Evolutionary conservation across 805 yeast species (phyloP), one percentile per base, ranked within the genome.

Genomic region (Hanseniaspora singularis): DNA sequence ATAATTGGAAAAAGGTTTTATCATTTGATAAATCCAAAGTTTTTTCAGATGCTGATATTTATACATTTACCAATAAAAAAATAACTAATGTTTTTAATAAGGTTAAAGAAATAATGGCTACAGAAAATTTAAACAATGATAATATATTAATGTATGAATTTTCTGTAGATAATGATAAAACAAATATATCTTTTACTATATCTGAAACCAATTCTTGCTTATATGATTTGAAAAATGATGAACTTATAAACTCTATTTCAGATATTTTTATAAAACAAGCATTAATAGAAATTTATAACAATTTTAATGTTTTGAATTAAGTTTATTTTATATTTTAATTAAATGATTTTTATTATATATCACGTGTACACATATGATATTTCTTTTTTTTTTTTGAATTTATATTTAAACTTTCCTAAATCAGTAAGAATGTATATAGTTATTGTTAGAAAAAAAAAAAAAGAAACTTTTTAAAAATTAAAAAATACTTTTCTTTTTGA

Each of bases 271-370:
- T 30, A 5, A 30, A 20, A 39, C 31, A 39, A 30, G 27, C n/a
- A 12, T 20, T 39, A n/a, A 20, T 18, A 39, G 42, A 28, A n/a
- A 39, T 39, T 16, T 18, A n/a, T 36, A 36, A 12, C 22, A 36
- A 23, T 36, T 19, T 36, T 23, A 36, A 7, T 18, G 11, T n/a
- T n/a, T n/a, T n/a, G n/a, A n/a, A n/a, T n/a, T n/a, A n/a, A n/a
- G n/a, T n/a, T n/a, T n/a, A n/a, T n/a, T n/a, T n/a, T n/a, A n/a
- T n/a, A n/a, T n/a, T n/a, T n/a, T n/a, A n/a, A n/a, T n/a, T n/a
- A n/a, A n/a, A n/a, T n/a, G n/a, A n/a, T n/a, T n/a, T n/a, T n/a
- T n/a, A n/a, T n/a, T n/a, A n/a, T n/a, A n/a, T n/a, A n/a, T n/a
- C n/a, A n/a, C n/a, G n/a, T n/a, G n/a, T n/a, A n/a, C n/a, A n/a